phyloP scores from a whole-genome alignment of 306 rosid genomes.

The Cicer arietinum region DNA sequence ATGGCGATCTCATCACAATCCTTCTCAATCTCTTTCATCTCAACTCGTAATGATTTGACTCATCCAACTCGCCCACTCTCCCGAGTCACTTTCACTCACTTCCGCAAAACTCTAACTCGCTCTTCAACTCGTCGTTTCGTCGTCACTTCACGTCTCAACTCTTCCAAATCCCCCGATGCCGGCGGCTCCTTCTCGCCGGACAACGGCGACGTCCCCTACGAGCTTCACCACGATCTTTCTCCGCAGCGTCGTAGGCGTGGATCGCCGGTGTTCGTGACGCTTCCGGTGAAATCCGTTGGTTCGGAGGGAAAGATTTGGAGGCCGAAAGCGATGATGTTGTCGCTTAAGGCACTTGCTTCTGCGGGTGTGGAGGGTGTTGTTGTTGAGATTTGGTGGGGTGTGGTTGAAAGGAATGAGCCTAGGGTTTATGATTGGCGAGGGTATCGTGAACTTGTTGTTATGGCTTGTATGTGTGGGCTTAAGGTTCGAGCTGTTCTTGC shows the following conservation, averaged over 20 bases:
- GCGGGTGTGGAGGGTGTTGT: constrained; percentile 92
- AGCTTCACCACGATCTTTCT: constrained; percentile 67
- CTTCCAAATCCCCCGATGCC: constrained; percentile 64
- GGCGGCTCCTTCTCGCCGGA: constrained; percentile 69
- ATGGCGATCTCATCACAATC: constrained; percentile 77
- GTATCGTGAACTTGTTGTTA: constrained; percentile 61
- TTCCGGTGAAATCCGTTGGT: constrained; percentile 62
- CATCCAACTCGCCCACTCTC: constrained; percentile 52
- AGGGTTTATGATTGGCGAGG: constrained; percentile 80
- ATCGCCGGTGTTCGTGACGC: constrained; percentile 72
- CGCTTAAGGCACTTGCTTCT: constrained; percentile 66
- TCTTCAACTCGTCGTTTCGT: constrained; percentile 42
- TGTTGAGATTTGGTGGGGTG: constrained; percentile 92
- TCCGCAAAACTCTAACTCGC: constrained; percentile 47
- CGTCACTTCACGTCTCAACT: constrained; percentile 63
- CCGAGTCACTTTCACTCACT: constrained; percentile 46
- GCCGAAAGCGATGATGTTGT: constrained; percentile 55
- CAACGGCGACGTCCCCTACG: constrained; percentile 62
- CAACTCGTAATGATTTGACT: constrained; percentile 43
- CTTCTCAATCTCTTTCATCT: constrained; percentile 66
- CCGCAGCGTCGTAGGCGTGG: constrained; percentile 63
- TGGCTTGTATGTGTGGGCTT: constrained; percentile 68
- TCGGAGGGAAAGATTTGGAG: constrained; percentile 47
- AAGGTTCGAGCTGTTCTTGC: constrained; percentile 85
- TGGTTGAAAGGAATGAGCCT: constrained; percentile 81